A percentile compares a stretch with the other conserved stretches of the same genome.
phyloP scores from a whole-genome alignment of 169 alveolate genomes.

The Cryptosporidium ubiquitum region DNA sequence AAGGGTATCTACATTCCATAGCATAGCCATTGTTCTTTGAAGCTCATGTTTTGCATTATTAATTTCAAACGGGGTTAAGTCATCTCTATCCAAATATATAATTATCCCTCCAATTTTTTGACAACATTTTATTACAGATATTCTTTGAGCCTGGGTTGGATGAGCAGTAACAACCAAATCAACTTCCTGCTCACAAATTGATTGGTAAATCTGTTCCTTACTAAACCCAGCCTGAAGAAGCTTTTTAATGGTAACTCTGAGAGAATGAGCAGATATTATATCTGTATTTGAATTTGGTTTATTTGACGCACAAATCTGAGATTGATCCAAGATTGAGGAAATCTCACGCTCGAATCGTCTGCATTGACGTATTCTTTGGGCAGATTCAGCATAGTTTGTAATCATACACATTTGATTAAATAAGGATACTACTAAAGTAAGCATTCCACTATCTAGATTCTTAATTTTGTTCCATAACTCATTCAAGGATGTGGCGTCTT shows the following conservation, averaged over 20 bases:
- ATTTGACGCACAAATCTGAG: not conserved
- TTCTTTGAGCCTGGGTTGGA: conserved; percentile 84
- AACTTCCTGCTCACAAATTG: conserved; percentile 76
- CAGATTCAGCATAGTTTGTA: conserved; percentile 81
- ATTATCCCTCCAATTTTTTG: conserved; percentile 80
- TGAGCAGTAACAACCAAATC: conserved; percentile 86
- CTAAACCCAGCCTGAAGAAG: conserved; percentile 74
- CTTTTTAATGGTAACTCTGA: conserved; percentile 14
- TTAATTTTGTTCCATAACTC: conserved; percentile 26
- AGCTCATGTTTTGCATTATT: conserved; percentile 77
- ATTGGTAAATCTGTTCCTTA: conserved; percentile 72
- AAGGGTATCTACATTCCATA: conserved; percentile 84
- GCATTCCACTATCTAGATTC: conserved; percentile 55
- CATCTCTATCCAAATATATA: conserved; percentile 79
- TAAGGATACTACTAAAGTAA: conserved; percentile 76
- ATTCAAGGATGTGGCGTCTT: conserved; percentile 5
- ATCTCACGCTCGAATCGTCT: conserved; percentile 76
- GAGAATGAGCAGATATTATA: conserved; percentile 21
- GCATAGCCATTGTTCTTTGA: conserved; percentile 77
- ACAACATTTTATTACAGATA: conserved; percentile 80
- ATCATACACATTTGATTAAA: conserved; percentile 81
- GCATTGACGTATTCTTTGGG: conserved; percentile 81
- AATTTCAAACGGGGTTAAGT: conserved; percentile 78
- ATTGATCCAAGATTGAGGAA: conserved; percentile 42
- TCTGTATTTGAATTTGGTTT: not conserved